phyloP scores from a whole-genome alignment of 2,329 filamentous ascomycete species.

The Verruconis gallopava region DNA sequence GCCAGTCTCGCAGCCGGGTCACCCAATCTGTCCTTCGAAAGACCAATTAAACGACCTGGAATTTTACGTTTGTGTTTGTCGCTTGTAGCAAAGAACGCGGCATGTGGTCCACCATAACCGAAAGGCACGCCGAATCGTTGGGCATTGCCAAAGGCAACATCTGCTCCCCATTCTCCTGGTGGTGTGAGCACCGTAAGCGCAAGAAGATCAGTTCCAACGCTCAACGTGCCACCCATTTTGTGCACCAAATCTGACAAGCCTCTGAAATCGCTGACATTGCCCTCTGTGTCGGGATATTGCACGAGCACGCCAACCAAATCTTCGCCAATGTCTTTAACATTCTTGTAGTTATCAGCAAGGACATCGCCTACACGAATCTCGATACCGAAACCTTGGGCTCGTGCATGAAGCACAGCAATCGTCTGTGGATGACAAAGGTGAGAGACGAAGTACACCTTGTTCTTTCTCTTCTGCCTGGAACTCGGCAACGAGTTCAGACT shows the following conservation, averaged over 20 bases:
- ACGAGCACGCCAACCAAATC: constrained; percentile 80
- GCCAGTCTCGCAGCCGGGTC: constrained; percentile 71
- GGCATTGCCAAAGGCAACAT: constrained; percentile 86
- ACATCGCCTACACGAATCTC: constrained; percentile 62
- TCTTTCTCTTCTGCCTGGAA: constrained; percentile 57
- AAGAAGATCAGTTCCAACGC: constrained; percentile 78
- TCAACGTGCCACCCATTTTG: constrained; percentile 63
- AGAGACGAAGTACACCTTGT: constrained; percentile 76
- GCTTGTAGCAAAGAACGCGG: constrained; percentile 85
- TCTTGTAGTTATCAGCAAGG: constrained; percentile 47
- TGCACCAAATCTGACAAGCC: constrained; percentile 65
- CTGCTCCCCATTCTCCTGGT: constrained; percentile 86
- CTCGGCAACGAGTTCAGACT: constrained; percentile 64
- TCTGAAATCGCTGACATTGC: constrained; percentile 64
- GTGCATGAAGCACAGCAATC: constrained; percentile 66
- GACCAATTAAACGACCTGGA: constrained; percentile 75
- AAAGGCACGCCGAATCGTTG: constrained; percentile 87
- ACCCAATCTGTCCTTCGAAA: constrained; percentile 82
- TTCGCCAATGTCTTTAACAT: constrained; percentile 61
- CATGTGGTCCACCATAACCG: constrained; percentile 88
- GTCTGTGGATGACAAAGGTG: constrained; percentile 76
- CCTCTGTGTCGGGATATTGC: constrained; percentile 89
- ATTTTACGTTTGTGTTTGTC: constrained; percentile 93
- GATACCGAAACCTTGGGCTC: constrained; percentile 85
- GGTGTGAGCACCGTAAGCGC: constrained; percentile 78